Percentiles rank a stretch among this genome's conserved stretches.
phyloP scores from a whole-genome alignment of 106 monocot genomes.

The Ottelia alismoides region DNA sequence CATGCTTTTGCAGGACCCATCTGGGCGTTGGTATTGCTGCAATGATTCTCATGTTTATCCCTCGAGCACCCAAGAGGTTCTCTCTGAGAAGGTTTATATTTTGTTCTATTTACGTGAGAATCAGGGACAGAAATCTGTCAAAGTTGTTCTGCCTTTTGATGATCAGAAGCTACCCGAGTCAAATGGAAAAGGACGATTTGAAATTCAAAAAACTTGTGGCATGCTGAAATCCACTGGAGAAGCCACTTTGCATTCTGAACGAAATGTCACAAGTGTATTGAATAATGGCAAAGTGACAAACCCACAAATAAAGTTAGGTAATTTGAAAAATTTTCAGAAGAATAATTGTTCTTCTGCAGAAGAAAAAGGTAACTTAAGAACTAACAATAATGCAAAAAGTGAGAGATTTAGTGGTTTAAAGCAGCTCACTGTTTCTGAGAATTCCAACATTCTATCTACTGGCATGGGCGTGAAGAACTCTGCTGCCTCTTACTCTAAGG shows the following conservation, averaged over 20 bases:
- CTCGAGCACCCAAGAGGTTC: slow-evolving; percentile 55
- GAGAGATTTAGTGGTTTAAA: too few species aligned
- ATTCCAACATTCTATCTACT: too few species aligned
- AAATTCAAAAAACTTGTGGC: too few species aligned
- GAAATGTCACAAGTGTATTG: too few species aligned
- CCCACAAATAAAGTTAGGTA: slow-evolving; percentile 29
- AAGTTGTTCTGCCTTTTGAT: slow-evolving; percentile 20
- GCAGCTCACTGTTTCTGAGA: too few species aligned
- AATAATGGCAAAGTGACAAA: slow-evolving; percentile 36
- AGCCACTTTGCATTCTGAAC: too few species aligned
- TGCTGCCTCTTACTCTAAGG: too few species aligned
- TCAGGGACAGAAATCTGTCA: slow-evolving; percentile 23
- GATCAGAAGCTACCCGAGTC: slow-evolving; percentile 19
- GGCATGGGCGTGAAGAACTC: too few species aligned
- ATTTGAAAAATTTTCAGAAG: slow-evolving; percentile 19
- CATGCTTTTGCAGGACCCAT: too few species aligned
- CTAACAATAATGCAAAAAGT: slow-evolving; percentile 17
- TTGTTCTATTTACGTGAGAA: slow-evolving; percentile 55
- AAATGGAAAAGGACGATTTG: slow-evolving; percentile 16
- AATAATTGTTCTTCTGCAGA: slow-evolving; percentile 27
- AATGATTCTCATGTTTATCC: slow-evolving; percentile 64
- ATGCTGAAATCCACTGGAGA: too few species aligned
- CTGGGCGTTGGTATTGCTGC: slow-evolving; percentile 71
- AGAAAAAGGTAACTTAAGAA: slow-evolving; percentile 28
- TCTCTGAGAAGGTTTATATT: slow-evolving; percentile 76